Evolutionary conservation across 2,329 filamentous ascomycete genomes (phyloP).

Genomic region (Pseudovirgaria hyperparasitica): DNA sequence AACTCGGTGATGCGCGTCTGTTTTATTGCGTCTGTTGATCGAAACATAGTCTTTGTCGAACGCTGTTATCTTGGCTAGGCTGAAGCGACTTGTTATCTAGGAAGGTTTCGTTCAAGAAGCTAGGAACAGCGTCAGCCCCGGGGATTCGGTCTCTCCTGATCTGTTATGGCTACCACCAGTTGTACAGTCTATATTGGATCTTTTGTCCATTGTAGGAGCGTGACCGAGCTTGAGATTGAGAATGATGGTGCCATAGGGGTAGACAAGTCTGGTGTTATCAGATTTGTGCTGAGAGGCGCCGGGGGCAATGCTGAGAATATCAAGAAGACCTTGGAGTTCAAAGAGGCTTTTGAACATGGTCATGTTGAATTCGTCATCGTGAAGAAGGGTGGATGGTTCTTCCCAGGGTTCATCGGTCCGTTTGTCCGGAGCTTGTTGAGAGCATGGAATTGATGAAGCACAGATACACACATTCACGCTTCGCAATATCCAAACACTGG

Average conservation of each 20-base stretch:
- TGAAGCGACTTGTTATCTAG: no score
- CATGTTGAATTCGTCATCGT: conserved; percentile 22
- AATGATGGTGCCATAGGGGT: conserved; percentile 37
- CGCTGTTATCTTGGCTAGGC: no score
- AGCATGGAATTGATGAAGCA: background rate
- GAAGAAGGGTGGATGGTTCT: conserved; percentile 56
- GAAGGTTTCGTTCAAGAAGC: no score
- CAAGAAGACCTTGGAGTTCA: conserved; percentile 13
- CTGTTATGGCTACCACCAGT: no score
- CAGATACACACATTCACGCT: conserved; percentile 92
- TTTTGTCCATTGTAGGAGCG: conserved; percentile 45
- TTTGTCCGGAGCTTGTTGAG: background rate
- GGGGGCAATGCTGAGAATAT: conserved; percentile 12
- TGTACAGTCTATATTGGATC: conserved; percentile 47
- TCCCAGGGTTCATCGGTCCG: conserved; percentile 67
- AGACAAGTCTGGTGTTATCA: conserved; percentile 39
- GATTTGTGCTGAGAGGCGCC: conserved; percentile 29
- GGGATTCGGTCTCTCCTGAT: no score
- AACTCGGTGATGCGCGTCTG: no score
- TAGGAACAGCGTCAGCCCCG: no score
- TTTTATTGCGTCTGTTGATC: no score
- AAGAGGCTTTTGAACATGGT: conserved; percentile 26
- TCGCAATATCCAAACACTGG: conserved; percentile 90
- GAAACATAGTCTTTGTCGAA: no score
- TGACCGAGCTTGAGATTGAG: conserved; percentile 36